Evolutionary conservation across 2,329 filamentous ascomycete genomes (phyloP).

Genomic region (Trichoderma semiorbis): DNA sequence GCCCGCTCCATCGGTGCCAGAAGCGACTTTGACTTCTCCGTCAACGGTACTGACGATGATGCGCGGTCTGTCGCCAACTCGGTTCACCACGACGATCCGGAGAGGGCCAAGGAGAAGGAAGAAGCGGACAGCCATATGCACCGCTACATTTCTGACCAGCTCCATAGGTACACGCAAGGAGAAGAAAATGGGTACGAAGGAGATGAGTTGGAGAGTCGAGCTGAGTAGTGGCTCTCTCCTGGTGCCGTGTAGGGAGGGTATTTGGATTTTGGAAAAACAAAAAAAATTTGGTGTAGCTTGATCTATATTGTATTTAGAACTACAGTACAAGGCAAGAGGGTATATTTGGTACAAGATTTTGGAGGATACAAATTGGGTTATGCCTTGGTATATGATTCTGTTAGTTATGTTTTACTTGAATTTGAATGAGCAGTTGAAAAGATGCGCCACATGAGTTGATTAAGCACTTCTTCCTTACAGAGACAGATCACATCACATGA

Average conservation of each 20-base stretch:
- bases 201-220: constrained; percentile 48
- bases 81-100: constrained; percentile 37
- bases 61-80: constrained; percentile 32
- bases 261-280: background rate
- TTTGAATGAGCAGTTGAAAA: background rate
- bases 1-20: constrained; percentile 78
- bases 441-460: background rate
- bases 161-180: constrained; percentile 60
- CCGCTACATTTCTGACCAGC: constrained; percentile 76
- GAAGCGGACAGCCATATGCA: constrained; percentile 70
- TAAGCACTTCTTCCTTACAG: background rate
- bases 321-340: background rate
- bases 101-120: constrained; percentile 44
- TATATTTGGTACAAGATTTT: background rate
- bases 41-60: constrained; percentile 45
- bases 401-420: background rate
- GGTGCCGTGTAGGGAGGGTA: background rate
- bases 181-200: constrained; percentile 26
- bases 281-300: constrained; percentile 1
- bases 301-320: background rate
- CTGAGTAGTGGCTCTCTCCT: constrained; percentile 15
- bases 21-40: constrained; percentile 66
- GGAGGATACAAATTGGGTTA: background rate
- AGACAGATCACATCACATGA: background rate
- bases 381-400: background rate